Conservation (phyloP, 83 land plant species). For the Picea abies region DNA sequence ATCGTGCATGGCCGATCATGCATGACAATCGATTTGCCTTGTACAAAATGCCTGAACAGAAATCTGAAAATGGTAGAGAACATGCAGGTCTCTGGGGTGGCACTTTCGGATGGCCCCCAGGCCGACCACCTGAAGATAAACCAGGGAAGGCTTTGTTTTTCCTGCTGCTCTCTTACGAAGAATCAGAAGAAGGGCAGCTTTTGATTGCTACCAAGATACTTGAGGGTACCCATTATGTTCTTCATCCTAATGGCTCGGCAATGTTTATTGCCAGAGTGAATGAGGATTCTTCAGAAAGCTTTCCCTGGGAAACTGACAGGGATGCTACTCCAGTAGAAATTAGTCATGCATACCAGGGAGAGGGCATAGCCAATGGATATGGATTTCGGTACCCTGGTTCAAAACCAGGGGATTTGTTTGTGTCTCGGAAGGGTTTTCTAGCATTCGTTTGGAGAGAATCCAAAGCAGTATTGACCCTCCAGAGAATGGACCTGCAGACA, state of each 20-base stretch:
- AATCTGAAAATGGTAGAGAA: conserved; percentile 54
- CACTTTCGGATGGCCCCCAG: conserved; percentile 97
- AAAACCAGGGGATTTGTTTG: conserved; percentile 89
- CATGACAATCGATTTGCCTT: conserved; percentile 85
- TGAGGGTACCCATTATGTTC: conserved; percentile 95
- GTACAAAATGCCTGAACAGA: conserved; percentile 80
- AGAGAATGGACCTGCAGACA: conserved; percentile 67
- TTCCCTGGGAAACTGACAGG: conserved; percentile 65
- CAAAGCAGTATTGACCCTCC: conserved; percentile 69
- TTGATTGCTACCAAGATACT: conserved; percentile 91
- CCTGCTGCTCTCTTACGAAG: conserved; percentile 84
- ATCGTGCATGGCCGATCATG: conserved; percentile 93
- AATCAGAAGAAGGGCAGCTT: conserved; percentile 48
- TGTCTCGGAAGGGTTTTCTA: conserved; percentile 52
- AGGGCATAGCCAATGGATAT: conserved; percentile 95
- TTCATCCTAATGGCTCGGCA: conserved; percentile 98
- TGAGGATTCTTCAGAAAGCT: conserved; percentile 60
- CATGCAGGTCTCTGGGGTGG: conserved; percentile 98
- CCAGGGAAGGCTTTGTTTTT: conserved; percentile 92
- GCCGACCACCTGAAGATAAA: conserved; percentile 71
- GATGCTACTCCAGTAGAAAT: conserved; percentile 52
- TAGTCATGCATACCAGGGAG: conserved; percentile 63
- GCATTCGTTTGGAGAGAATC: conserved; percentile 94
- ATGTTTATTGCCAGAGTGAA: conserved; percentile 84
- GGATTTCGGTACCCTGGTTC: conserved; percentile 95